Base-by-base conservation (phyloP, 305 asterid genomes). In the Nicotiana rustica region DNA sequence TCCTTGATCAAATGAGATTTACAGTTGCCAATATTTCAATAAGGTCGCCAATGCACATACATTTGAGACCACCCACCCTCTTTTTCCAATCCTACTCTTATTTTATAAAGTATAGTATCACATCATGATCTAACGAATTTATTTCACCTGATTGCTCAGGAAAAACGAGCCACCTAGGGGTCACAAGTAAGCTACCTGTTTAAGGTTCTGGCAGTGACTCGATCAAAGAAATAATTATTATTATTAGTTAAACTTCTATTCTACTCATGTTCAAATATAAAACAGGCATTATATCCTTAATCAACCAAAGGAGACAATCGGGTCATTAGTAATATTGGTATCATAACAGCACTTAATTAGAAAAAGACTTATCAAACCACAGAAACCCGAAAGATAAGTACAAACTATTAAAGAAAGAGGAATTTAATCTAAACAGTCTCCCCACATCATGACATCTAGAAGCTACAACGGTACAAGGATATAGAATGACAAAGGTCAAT, bases 1-100 rank as follows among this genome's bases (percentile, higher is more conserved):
- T 49, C 79, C 62, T 6, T 4, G 21, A 49, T 49, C 60, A 73
- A 49, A 49, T 21, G 21, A 49, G 38, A 73, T 21, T 49, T 13
- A 73, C 15, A 6, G 44, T 21, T 29, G 79, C 64, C 21, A 19
- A 73, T 21, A 25, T 73, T 73, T 73, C 79, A 73, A 73, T 19
- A 49, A 73, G 44, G 79, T 14, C 15, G 0, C 62, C 15, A 14
- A 13, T 49, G 19, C 79, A 25, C 78, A 69, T 38, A 19, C 78
- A 70, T 19, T 15, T 70, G 41, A 29, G 18, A 64, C 29, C 44
- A 8, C 77, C 9, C 15, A 3, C 17, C 33, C 31, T 15, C 15
- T 21, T 29, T 29, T 29, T 5, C 44, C 35, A 67, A 55, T 77
- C 47, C 68, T 62, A 3, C 70, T 41, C 35, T n/a, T 2, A 5